These are phyloP conservation scores for Tetrapyrgos nigripes DNA, from an alignment of 1,284 basidiomycete genomes.

Conservation along the genomic window DNA sequence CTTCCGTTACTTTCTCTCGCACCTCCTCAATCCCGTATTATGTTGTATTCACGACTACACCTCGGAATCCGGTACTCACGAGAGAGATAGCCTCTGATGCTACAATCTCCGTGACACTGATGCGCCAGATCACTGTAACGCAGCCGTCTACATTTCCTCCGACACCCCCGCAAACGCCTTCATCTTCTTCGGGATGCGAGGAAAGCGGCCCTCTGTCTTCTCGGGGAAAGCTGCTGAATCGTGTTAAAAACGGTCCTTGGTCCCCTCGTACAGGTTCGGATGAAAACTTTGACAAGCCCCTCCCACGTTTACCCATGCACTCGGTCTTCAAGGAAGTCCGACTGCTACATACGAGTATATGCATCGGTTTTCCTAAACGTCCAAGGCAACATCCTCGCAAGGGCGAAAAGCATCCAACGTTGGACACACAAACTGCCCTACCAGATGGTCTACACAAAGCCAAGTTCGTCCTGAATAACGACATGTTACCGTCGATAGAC, in stretches of 20 bases:
- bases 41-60: conserved; percentile 71
- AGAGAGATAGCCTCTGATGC: conserved; percentile 73
- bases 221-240: conserved; percentile 50
- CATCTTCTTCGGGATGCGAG: conserved; percentile 44
- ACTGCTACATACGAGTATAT: conserved; percentile 58
- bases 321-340: conserved; percentile 53
- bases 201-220: conserved; percentile 45
- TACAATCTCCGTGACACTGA: conserved; percentile 66
- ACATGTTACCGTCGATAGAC: conserved; percentile 68
- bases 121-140: conserved; percentile 60
- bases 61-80: conserved; percentile 56
- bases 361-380: conserved; percentile 72
- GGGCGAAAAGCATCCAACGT: conserved; percentile 48
- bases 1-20: conserved; percentile 62
- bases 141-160: conserved; percentile 44
- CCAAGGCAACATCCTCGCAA: conserved; percentile 49
- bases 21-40: conserved; percentile 66
- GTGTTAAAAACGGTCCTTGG: conserved; percentile 46
- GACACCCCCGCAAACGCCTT: conserved; percentile 53
- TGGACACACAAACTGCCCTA: conserved; percentile 51
- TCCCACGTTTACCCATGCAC: conserved; percentile 50
- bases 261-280: conserved; percentile 28
- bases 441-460: conserved; percentile 73
- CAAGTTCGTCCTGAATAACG: conserved; percentile 55
- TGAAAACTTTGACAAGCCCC: conserved; percentile 41